Evolutionary conservation across 129 eudicot genomes (phyloP), one percentile per base, ranked within the genome.

Genomic region (Centaurea solstitialis): DNA sequence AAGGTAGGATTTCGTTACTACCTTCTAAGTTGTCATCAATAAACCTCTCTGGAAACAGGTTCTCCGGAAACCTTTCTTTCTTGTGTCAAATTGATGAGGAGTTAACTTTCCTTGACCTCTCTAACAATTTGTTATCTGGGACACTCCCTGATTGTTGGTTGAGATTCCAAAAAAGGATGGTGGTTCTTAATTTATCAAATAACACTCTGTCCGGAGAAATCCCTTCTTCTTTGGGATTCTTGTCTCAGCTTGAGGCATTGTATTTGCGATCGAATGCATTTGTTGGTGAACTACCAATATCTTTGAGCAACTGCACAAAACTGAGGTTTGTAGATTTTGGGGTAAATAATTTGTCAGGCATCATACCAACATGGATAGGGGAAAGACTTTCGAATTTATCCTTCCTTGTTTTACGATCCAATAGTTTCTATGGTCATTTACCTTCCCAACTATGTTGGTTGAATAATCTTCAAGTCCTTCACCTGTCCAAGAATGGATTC

Each of bases 281-380:
- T 33, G 26, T 45, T 0, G 85, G 87, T 9, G 81, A 30, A 10
- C 22, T 83, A 20, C 90, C 87, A 0, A 1, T 35, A 6, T 41
- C 81, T 9, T 40, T 86, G 41, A 68, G 38, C 7, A 65, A 79
- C 0, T 79, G 84, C 15, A 21, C 6, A 0, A 0, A 0, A 1
- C 45, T 86, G 26, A 23, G 37, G 1, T 43, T 79, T 35, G n/a
- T 70, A 4, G 83, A 87, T 80, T 2, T 76, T 2, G 82, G 85
- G 45, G 72, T 24, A 21, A 87, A 87, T 40, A 57, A 53, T 28
- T 61, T 83, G 1, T 37, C 74, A 7, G 87, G 87, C 37, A 20
- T 28, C 2, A 17, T 86, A 7, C 89, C 84, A 0, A 0, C 81
- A 12, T 86, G 86, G 86, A 74, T 86, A 3, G 86, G 86, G 45